Percentiles rank a stretch among this genome's conserved stretches.
phyloP scores from a whole-genome alignment of 768 basidiomycete species.

The Naganishia antarctica region DNA sequence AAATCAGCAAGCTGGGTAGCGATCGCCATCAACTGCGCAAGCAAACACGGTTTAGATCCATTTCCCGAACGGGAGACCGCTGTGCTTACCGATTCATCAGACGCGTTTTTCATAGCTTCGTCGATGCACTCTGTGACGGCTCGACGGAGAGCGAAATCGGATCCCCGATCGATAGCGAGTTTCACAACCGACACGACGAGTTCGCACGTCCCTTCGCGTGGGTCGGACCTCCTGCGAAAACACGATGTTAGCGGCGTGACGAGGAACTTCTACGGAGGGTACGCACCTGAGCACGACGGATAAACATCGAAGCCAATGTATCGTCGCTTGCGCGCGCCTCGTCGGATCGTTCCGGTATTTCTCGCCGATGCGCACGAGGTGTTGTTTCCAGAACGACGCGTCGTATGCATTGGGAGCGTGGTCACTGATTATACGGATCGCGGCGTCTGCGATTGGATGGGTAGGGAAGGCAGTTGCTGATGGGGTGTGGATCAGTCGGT shows the following conservation, averaged over 20 bases:
- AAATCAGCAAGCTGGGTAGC: neutral
- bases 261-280: too few species aligned
- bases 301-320: slow-evolving; percentile 5
- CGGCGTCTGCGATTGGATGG: neutral
- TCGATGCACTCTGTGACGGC: slow-evolving; percentile 4
- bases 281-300: neutral
- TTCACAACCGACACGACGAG: neutral
- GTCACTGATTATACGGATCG: neutral
- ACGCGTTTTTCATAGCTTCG: neutral
- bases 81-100: neutral
- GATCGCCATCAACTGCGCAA: neutral
- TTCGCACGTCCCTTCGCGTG: neutral
- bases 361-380: neutral
- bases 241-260: neutral
- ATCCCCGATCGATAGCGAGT: slow-evolving; percentile 1
- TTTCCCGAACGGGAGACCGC: neutral
- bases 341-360: neutral
- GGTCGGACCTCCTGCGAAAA: too few species aligned
- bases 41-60: neutral
- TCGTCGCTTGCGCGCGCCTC: neutral
- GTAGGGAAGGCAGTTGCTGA: neutral
- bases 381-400: neutral
- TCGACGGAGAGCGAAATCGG: slow-evolving; percentile 1
- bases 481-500: neutral
- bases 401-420: neutral